Evolutionary conservation across 768 basidiomycete species (phyloP), one percentile per base, ranked within the genome.

Genomic region (Russula lepida): DNA sequence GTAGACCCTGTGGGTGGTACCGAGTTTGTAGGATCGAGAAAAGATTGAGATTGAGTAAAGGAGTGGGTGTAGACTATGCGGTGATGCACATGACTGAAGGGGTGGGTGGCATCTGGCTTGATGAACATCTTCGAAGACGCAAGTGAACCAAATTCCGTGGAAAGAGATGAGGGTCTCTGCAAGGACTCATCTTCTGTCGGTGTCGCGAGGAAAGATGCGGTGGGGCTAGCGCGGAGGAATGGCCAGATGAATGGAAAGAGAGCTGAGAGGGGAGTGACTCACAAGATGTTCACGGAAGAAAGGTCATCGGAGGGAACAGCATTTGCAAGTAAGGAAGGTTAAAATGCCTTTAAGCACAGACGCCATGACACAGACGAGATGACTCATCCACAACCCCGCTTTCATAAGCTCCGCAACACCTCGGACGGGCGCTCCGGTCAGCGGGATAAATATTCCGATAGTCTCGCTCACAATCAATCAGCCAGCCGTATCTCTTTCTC

Each of bases 391-490:
- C 6, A 5, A 9, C 5, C 35, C 25, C 8, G 11, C 11, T 41
- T 37, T n/a, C 37, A 17, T 58, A 58, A 58, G 27, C 49, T 44
- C 25, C 32, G n/a, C 6, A 19, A 4, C 4, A 1, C 23, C 3
- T 19, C 15, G 35, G 13, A 47, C 47, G 37, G 13, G 56, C 47
- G 37, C 27, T 50, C 56, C 35, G 46, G 46, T 17, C 30, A 9
- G 11, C 7, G 13, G 41, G 48, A 49, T 59, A 43, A 64, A 56
- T 37, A 64, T 56, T 56, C 54, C 48, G 25, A 12, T 30, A 17
- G 33, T 39, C 44, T 33, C 30, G 19, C 54, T 39, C 49, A 12
- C 6, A 12, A 35, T n/a, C 54, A 25, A 9, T 15, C 25, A 19
- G n/a, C 37, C 39, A 11, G 17, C 5, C 8, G 6, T 51, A 11